Base-by-base conservation (phyloP, 805 yeast species). In the Yamadazyma takamatsuzukensis region DNA sequence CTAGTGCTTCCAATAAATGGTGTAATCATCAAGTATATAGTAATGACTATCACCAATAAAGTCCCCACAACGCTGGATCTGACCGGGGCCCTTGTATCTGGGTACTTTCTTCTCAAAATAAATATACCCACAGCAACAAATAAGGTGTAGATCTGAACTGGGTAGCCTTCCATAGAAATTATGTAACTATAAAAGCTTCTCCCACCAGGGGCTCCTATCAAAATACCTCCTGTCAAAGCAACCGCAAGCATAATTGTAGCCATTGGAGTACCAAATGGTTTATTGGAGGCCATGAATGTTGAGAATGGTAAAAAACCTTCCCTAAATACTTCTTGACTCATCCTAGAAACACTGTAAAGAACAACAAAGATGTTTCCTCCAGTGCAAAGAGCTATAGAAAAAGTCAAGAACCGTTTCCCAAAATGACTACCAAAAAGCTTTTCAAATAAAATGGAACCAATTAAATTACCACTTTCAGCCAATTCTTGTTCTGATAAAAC, bases 311-410 rank as follows among this genome's bases (percentile, higher is more conserved):
- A 47, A 36, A 64, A 74, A 0, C 84, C 84, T 44, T 78, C 83
- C 36, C 81, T 60, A 43, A 79, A 77, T 4, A 74, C 72, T 50
- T 78, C 84, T 48, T 79, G 86, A 41, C 74, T 74, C 60, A 74
- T 72, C 48, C 86, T 61, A 0, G 83, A 74, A 8, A 75, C 60
- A 4, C 78, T 68, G 48, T 78, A 79, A 12, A 76, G 43, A 1
- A 76, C 80, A 8, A 78, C 83, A 51, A 77, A 69, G 3, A 78
- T 72, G 45, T 79, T 79, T 0, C 84, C 81, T 1, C 74, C 76
- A 4, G 83, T 68, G 24, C 79, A 74, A n/a, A 78, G 36, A 0
- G 83, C 82, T 17, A 78, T 72, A 0, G 81, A 64, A 21, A 74
- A 48, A 0, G 83, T 72, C 29, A 79, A 63, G 27, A 79, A 55